phyloP scores from a whole-genome alignment of 805 yeast species.

The Wickerhamiella galacta region DNA sequence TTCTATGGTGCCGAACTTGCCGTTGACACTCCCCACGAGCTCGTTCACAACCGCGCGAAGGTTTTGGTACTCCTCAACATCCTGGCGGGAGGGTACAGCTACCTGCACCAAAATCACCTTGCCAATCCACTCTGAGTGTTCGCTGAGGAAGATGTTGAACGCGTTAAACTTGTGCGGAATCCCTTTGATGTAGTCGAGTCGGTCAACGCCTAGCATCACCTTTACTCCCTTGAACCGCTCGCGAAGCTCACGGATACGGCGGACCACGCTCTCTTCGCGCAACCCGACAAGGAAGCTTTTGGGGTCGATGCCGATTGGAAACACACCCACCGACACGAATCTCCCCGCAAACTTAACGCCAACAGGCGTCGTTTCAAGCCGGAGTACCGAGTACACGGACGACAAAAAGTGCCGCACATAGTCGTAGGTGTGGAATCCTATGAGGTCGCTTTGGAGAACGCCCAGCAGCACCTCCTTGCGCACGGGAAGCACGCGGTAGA shows the following conservation, averaged over 20 bases:
- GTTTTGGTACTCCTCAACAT: constrained; percentile 93
- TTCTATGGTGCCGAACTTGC: constrained; percentile 89
- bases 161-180: constrained; percentile 96
- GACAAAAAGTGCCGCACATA: constrained; percentile 92
- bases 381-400: constrained; percentile 68
- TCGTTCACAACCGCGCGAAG: constrained; percentile 89
- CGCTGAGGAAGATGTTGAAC: constrained; percentile 76
- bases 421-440: constrained; percentile 98
- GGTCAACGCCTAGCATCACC: constrained; percentile 89
- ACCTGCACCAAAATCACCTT: constrained; percentile 90
- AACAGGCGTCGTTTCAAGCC: constrained; percentile 74
- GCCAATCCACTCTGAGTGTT: constrained; percentile 97
- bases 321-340: constrained; percentile 78
- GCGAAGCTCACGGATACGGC: constrained; percentile 46
- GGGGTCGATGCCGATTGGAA: constrained; percentile 98
- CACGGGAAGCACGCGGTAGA: constrained; percentile 89
- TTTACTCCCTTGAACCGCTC: constrained; percentile 59
- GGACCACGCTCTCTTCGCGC: constrained; percentile 40
- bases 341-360: constrained; percentile 69
- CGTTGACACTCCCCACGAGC: constrained; percentile 90
- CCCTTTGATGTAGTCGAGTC: constrained; percentile 93
- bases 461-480: constrained; percentile 84
- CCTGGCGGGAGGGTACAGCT: constrained; percentile 95
- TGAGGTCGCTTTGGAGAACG: constrained; percentile 79
- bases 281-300: constrained; percentile 76